phyloP scores from a whole-genome alignment of 768 basidiomycete species.

The Tricholoma matsutake region DNA sequence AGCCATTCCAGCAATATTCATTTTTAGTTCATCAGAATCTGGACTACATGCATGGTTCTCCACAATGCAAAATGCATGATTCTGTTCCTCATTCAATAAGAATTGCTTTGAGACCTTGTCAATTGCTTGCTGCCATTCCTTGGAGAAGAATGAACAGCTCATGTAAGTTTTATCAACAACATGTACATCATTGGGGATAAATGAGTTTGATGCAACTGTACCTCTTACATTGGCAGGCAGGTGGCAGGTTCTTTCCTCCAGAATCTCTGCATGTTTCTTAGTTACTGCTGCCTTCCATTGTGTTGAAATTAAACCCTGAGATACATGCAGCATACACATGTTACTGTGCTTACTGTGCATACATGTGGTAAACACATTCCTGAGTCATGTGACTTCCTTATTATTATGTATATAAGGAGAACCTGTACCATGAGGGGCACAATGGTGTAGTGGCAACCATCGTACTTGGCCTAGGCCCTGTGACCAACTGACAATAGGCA shows the following conservation, averaged over 20 bases:
- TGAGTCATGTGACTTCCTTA: no score
- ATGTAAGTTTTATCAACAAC: conserved; percentile 10
- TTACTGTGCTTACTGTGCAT: no score
- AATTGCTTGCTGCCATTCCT: neutral
- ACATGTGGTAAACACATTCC: no score
- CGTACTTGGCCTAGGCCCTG: no score
- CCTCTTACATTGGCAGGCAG: neutral
- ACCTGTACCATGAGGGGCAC: no score
- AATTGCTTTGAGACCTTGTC: conserved; percentile 7
- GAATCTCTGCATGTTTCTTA: neutral
- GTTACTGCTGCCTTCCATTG: neutral
- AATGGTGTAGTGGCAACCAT: no score
- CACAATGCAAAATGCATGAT: conserved; percentile 27
- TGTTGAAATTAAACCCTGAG: no score
- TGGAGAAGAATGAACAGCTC: neutral
- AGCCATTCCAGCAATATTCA: conserved; percentile 31
- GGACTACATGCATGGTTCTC: conserved; percentile 14
- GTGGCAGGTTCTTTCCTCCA: neutral
- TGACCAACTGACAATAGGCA: no score
- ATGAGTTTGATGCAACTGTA: neutral
- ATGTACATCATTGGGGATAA: neutral
- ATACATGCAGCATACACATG: no score
- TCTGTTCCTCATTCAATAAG: conserved; percentile 29
- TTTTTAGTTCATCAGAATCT: conserved; percentile 16
- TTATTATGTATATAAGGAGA: no score